Conservation (phyloP, 208 protist genomes). For the Leishmania gerbilli region DNA sequence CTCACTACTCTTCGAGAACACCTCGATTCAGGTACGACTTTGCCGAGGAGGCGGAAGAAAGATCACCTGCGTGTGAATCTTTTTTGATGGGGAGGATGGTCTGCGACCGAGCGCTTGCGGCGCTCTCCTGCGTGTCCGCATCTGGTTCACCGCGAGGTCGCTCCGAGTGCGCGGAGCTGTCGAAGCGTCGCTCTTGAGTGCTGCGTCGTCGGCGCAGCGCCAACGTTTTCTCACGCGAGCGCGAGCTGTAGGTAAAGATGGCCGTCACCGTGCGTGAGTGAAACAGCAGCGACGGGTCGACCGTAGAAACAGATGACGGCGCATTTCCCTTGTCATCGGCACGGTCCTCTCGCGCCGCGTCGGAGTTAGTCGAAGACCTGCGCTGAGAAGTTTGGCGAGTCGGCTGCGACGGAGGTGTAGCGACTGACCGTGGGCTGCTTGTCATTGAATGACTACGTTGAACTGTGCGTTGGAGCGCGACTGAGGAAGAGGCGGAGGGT, state of each 20-base stretch:
- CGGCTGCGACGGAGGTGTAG: background rate
- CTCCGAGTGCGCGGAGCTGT: background rate
- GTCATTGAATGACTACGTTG: background rate
- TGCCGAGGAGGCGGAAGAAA: slow-evolving; percentile 22
- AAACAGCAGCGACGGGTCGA: slow-evolving; percentile 13
- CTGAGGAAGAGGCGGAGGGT: background rate
- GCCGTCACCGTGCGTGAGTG: slow-evolving; percentile 4
- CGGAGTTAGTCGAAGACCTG: background rate
- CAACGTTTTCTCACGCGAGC: slow-evolving; percentile 3
- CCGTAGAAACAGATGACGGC: background rate
- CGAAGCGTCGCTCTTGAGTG: background rate
- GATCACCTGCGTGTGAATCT: background rate
- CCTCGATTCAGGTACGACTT: slow-evolving; percentile 18
- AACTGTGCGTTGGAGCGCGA: background rate
- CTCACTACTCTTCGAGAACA: background rate
- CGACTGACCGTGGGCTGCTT: background rate
- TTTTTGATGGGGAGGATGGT: slow-evolving; percentile 8
- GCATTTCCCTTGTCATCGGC: background rate
- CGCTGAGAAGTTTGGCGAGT: background rate
- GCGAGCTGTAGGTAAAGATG: slow-evolving; percentile 16
- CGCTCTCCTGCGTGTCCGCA: background rate
- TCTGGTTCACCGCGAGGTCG: background rate
- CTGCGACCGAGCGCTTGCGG: background rate
- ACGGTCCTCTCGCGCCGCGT: background rate
- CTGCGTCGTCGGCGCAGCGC: background rate